A percentile compares a stretch with the other conserved stretches of the same genome.
phyloP scores from a whole-genome alignment of 352 stramenopile species.

The Hyaloperonospora arabidopsidis region DNA sequence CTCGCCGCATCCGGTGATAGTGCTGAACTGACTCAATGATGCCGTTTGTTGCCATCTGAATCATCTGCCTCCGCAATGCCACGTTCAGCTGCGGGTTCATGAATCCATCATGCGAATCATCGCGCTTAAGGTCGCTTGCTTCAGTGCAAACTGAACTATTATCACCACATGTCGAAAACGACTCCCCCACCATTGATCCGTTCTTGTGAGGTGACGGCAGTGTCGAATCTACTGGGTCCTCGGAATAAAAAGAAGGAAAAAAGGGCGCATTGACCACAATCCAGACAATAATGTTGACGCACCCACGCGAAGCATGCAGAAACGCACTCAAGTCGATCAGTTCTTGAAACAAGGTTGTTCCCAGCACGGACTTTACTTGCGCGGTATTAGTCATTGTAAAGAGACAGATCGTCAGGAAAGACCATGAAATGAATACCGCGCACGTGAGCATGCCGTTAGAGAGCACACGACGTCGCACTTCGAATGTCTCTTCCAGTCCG shows the following conservation, averaged over 20 bases:
- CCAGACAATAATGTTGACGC: constrained; percentile 84
- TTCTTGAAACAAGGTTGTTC: constrained; percentile 37
- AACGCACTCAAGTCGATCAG: constrained; percentile 76
- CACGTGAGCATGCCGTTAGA: constrained; percentile 73
- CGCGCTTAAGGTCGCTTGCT: constrained; percentile 7
- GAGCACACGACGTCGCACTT: constrained; percentile 69
- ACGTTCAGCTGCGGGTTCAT: constrained; percentile 84
- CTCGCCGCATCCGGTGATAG: constrained; percentile 57
- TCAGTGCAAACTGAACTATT: constrained; percentile 15
- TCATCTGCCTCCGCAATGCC: constrained; percentile 78
- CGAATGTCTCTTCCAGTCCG: constrained; percentile 80
- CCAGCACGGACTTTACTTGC: constrained; percentile 31
- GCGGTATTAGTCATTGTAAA: constrained; percentile 58
- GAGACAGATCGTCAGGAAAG: constrained; percentile 55
- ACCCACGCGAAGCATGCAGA: constrained; percentile 61
- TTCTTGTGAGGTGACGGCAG: constrained; percentile 14
- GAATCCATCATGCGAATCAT: constrained; percentile 25
- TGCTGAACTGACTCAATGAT: constrained; percentile 84
- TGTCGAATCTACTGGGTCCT: constrained; percentile 6
- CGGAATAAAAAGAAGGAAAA: constrained; percentile 36
- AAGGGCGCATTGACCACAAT: constrained; percentile 67
- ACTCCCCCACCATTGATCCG: constrained; percentile 6
- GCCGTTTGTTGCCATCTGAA: constrained; percentile 83
- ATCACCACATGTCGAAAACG: constrained; percentile 15
- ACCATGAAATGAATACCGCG: constrained; percentile 82